phyloP scores from a whole-genome alignment of 495 filamentous ascomycete genomes.

The Lepraria neglecta region DNA sequence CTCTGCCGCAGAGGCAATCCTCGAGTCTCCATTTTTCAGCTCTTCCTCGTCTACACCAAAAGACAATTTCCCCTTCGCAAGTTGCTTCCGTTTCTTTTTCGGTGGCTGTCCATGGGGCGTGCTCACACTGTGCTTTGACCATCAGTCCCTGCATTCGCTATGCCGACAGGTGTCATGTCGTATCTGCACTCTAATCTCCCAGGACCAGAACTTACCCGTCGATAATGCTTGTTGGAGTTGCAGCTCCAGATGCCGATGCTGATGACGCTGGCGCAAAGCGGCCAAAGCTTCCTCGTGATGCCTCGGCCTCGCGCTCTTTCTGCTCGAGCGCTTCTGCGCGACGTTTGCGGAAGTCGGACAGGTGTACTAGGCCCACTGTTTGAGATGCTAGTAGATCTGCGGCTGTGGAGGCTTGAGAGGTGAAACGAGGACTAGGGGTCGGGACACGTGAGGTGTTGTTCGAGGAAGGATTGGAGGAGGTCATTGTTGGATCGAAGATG shows the following conservation, averaged over 20 bases:
- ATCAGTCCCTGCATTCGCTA: conserved; percentile 32
- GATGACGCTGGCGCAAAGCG: conserved; percentile 39
- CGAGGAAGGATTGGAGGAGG: conserved; percentile 29
- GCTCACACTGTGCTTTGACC: conserved; percentile 37
- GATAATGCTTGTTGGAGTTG: conserved; percentile 51
- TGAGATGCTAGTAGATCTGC: conserved; percentile 87
- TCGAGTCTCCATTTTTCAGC: conserved; percentile 33
- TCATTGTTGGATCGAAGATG: conserved; percentile 21
- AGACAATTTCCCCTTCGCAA: conserved; percentile 60
- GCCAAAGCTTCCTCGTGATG: conserved; percentile 47
- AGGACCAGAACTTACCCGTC: conserved; percentile 42
- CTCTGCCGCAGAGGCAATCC: conserved; percentile 12
- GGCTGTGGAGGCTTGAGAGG: conserved; percentile 69
- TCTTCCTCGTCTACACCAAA: conserved; percentile 57
- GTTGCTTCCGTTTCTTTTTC: conserved; percentile 63
- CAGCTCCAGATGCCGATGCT: conserved; percentile 44
- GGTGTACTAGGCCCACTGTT: conserved; percentile 86
- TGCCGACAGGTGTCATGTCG: not conserved
- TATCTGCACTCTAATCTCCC: conserved; percentile 7
- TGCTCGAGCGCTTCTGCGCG: conserved; percentile 91
- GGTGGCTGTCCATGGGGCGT: conserved; percentile 44
- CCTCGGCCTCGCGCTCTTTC: conserved; percentile 75
- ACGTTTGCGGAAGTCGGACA: conserved; percentile 93
- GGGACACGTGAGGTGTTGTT: conserved; percentile 37
- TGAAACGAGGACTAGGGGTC: conserved; percentile 59